A percentile compares a stretch with the other conserved stretches of the same genome.
phyloP scores from a whole-genome alignment of 139 green algal species.

The Chlorella sp. region DNA sequence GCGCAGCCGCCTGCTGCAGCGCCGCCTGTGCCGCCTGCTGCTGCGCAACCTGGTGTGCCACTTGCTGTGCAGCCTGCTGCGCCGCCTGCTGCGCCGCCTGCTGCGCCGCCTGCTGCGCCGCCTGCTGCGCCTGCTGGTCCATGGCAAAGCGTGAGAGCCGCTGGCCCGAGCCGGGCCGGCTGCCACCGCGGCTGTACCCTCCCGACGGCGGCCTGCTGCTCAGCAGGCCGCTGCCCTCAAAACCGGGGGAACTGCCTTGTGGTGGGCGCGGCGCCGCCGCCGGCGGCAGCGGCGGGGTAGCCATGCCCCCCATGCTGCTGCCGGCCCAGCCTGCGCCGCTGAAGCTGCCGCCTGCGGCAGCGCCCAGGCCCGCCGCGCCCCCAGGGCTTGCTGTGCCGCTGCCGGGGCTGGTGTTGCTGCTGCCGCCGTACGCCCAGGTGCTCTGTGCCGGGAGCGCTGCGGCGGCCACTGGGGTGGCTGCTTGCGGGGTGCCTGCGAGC shows the following conservation, averaged over 20 bases:
- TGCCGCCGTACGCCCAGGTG: conserved; percentile 3
- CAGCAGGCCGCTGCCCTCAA: background rate
- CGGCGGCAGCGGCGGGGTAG: background rate
- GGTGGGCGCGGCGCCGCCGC: background rate
- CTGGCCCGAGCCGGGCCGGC: background rate
- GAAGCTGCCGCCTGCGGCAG: background rate
- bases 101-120: background rate
- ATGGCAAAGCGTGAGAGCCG: conserved; percentile 22
- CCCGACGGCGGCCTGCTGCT: background rate
- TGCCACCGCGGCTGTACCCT: background rate
- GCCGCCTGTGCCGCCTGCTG: background rate
- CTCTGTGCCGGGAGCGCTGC: no score
- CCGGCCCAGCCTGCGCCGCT: background rate
- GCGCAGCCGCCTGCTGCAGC: background rate
- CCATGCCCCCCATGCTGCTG: background rate
- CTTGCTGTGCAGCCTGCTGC: background rate
- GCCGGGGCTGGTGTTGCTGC: background rate
- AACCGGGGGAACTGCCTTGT: background rate
- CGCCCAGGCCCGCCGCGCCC: background rate
- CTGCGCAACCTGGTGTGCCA: background rate
- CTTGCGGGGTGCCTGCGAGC: background rate
- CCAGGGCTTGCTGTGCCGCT: background rate
- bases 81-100: background rate
- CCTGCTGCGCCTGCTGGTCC: conserved; percentile 6
- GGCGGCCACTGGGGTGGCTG: background rate